Evolutionary conservation across 2,329 filamentous ascomycete species (phyloP).

Genomic region (Pestalotiopsis fici): DNA sequence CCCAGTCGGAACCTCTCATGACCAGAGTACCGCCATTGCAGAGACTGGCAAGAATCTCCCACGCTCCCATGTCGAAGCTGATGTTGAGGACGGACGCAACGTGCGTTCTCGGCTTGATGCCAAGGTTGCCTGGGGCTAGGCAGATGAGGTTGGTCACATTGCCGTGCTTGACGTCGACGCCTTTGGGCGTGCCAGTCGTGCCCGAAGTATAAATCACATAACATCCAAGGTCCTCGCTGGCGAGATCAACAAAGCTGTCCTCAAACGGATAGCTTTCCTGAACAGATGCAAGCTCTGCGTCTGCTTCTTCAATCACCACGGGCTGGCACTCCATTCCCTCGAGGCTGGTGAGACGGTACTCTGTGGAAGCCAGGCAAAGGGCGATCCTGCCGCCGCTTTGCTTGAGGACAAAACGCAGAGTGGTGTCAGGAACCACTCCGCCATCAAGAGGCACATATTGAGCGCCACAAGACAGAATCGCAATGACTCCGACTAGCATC

Average conservation of each 20-base stretch:
- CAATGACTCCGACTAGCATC: constrained; percentile 59
- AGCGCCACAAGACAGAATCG: constrained; percentile 56
- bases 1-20: constrained; percentile 52
- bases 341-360: constrained; percentile 30
- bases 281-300: constrained; percentile 14
- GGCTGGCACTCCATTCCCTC: constrained; percentile 27
- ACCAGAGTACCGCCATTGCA: constrained; percentile 60
- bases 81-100: constrained; percentile 60
- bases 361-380: constrained; percentile 45
- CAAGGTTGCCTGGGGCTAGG: constrained; percentile 50
- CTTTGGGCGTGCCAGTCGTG: constrained; percentile 60
- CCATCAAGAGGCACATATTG: constrained; percentile 64
- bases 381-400: constrained; percentile 46
- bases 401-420: constrained; percentile 49
- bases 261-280: constrained; percentile 12
- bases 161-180: constrained; percentile 57
- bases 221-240: constrained; percentile 25
- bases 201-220: constrained; percentile 54
- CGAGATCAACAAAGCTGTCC: constrained; percentile 14
- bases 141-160: constrained; percentile 57
- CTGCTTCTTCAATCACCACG: constrained; percentile 11
- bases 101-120: constrained; percentile 47
- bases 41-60: constrained; percentile 59
- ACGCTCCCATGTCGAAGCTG: constrained; percentile 63
- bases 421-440: constrained; percentile 48